Base-by-base conservation (phyloP, 345 rosid species). In the Syzygium aromaticum region DNA sequence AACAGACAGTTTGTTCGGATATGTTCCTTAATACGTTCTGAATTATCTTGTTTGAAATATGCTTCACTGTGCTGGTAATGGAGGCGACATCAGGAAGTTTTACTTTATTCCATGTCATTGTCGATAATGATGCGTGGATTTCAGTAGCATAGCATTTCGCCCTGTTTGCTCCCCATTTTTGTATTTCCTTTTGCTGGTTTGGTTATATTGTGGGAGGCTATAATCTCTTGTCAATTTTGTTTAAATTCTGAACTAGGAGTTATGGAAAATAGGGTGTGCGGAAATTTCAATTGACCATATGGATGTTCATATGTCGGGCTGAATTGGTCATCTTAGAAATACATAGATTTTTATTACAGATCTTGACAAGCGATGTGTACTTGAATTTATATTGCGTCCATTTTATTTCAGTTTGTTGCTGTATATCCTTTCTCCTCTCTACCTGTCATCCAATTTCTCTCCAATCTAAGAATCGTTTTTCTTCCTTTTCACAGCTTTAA, bases 401-500 rank as follows among this genome's bases (percentile, higher is more conserved):
- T 49, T 38, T 73, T 19, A 10, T 73, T 73, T 73, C 80, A 33
- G 49, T 19, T 73, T 73, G 80, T 73, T 73, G 80, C 80, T 9
- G 46, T 73, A 73, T 8, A 33, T 33, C 25, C 46, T 67, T 67
- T 33, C 46, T 46, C 5, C 80, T 38, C 49, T 38, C 19, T 46
- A 25, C 30, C 16, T 7, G 33, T 83, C 33, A 52, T 49, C 33
- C 49, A 38, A 73, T 73, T 30, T 38, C 15, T 73, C 25, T 73
- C 49, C 82, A 38, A 14, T 52, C 12, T 16, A 16, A 17, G 61
- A 23, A 51, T 73, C 6, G 3, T 73, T 21, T 46, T 52, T 52
- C 57, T 84, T 17, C 43, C 33, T 27, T n/a, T 53, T 93, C 91
- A 94, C 59, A 53, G 52, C 54, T 51, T 52, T 54, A 33, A 54